These are phyloP conservation scores for Pelargonium myrrhifolium DNA, from an alignment of 441 rosid species.

Conservation along the genomic window DNA sequence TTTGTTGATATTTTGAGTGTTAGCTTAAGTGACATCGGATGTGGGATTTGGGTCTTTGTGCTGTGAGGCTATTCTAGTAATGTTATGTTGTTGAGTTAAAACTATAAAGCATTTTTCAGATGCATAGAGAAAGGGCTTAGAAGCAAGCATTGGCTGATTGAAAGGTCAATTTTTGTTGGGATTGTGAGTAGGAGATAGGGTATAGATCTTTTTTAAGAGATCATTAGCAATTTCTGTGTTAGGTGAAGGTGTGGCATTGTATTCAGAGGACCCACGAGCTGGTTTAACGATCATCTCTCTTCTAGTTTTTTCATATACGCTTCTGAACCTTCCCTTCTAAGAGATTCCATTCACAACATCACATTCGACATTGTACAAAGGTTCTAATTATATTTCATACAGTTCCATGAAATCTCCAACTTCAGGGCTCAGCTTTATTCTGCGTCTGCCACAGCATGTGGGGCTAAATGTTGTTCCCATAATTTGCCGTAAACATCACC, in stretches of 20 bases:
- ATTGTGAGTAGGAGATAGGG: background rate
- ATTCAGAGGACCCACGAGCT: background rate
- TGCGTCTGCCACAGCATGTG: background rate
- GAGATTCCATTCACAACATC: background rate
- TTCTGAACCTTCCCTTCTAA: background rate
- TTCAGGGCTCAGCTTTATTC: background rate
- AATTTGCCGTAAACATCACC: background rate
- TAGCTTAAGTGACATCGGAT: background rate
- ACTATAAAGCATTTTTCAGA: too few species aligned
- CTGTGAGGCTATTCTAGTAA: background rate
- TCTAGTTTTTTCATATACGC: background rate
- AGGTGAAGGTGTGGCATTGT: background rate
- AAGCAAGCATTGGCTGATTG: too few species aligned
- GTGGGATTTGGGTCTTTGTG: background rate
- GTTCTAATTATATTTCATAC: too few species aligned
- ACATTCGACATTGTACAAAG: background rate
- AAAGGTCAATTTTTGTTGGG: too few species aligned
- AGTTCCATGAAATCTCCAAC: background rate
- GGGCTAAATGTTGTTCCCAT: background rate
- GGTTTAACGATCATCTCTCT: background rate
- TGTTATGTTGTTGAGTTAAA: background rate
- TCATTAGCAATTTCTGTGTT: background rate
- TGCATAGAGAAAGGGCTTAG: too few species aligned
- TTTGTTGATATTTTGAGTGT: background rate
- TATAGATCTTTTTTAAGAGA: background rate